Evolutionary conservation across 1,284 basidiomycete species (phyloP), one percentile per base, ranked within the genome.

Genomic region (Pseudozyma sp.): DNA sequence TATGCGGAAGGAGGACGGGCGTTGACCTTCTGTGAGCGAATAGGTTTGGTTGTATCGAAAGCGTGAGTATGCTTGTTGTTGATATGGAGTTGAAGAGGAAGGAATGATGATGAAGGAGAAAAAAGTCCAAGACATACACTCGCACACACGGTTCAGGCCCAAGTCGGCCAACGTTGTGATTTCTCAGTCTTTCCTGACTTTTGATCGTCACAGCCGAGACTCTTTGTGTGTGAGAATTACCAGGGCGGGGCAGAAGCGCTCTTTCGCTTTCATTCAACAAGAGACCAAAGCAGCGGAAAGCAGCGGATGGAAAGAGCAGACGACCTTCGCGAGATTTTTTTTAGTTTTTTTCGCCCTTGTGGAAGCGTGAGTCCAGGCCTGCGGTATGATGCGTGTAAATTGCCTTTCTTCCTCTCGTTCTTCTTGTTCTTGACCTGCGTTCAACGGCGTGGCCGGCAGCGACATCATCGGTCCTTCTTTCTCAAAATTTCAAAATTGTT

Each of bases 261-360:
- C 25, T 31, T 31, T 31, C 25, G 25, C 25, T 31, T 31, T 31
- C 25, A 31, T 38, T 39, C 47, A 21, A n/a, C n/a, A n/a, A n/a
- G n/a, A 40, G 18, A 42, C 16, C n/a, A 21, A n/a, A 42, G 25
- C 25, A 31, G 25, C 25, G n/a, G 21, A 21, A n/a, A 42, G 25
- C 25, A 31, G 25, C 25, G n/a, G 21, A 16, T 8, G 53, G 19
- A 43, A 18, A n/a, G 40, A 36, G 42, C 53, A 63, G 56, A 53
- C 63, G 52, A 59, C n/a, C 34, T 38, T n/a, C 16, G 39, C 43
- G 16, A 40, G 36, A 44, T 38, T 62, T 55, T 55, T 59, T 36
- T 38, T 62, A 50, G 50, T 59, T 36, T 25, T 54, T 39, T 35
- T 25, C 38, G 51, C 9, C 34, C 16, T 51, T 45, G 42, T 39